Percentiles rank a stretch among this genome's conserved stretches.
These are phyloP conservation scores for Anisogramma anomala DNA, from an alignment of 2,329 filamentous ascomycete species.

Conservation along the genomic window DNA sequence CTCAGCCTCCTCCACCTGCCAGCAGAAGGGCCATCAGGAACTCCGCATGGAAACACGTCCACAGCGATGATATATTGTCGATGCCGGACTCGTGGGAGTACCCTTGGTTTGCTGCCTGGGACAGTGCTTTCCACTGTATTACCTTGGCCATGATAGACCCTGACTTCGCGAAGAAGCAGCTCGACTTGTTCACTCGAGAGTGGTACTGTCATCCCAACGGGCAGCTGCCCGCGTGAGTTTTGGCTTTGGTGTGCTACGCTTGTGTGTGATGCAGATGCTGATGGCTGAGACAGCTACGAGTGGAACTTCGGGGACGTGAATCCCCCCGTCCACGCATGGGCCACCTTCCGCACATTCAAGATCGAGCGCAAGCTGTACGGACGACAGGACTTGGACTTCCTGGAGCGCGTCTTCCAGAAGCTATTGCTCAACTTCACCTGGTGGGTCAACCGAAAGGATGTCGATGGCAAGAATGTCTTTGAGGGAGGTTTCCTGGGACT, in stretches of 20 bases:
- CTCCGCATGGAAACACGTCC: conserved; percentile 83
- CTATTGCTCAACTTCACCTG: conserved; percentile 93
- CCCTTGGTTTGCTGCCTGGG: conserved; percentile 95
- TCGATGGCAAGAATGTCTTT: conserved; percentile 91
- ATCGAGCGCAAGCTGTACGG: conserved; percentile 97
- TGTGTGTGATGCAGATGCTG: not conserved
- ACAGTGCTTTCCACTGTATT: conserved; percentile 94
- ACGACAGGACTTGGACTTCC: conserved; percentile 84
- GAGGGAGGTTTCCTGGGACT: conserved; percentile 91
- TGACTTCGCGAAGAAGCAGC: conserved; percentile 95
- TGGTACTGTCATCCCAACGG: conserved; percentile 99
- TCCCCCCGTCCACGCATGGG: conserved; percentile 92
- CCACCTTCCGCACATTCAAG: conserved; percentile 91
- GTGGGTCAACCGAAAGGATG: conserved; percentile 97
- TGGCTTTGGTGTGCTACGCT: not conserved
- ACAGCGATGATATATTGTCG: conserved; percentile 87
- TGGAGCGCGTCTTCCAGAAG: conserved; percentile 95
- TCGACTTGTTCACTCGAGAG: conserved; percentile 89
- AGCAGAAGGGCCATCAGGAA: conserved; percentile 74
- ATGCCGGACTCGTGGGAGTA: conserved; percentile 99
- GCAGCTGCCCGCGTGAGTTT: conserved; percentile 69
- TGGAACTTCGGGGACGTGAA: conserved; percentile 99
- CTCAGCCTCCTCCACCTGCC: conserved; percentile 73
- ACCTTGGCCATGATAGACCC: conserved; percentile 94
- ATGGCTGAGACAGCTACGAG: conserved; percentile 47